Evolutionary conservation across 108 stramenopile genomes (phyloP).

Genomic region (Nitzschia sp.): DNA sequence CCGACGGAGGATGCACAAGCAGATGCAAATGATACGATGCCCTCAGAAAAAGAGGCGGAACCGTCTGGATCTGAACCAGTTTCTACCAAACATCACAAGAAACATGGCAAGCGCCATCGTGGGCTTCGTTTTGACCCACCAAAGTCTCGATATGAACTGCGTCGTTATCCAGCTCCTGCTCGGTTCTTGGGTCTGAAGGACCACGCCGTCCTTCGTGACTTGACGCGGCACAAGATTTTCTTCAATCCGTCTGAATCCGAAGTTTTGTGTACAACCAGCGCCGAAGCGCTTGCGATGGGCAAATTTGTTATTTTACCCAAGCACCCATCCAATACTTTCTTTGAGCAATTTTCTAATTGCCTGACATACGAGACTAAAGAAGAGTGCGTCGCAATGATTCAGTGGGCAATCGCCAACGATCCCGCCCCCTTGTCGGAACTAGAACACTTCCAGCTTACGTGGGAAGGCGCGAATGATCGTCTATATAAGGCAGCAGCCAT

Average conservation of each 20-base stretch:
- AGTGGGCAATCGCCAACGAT: constrained; percentile 66
- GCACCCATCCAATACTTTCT: constrained; percentile 91
- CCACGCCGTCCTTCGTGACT: constrained; percentile 79
- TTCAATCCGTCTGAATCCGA: constrained; percentile 90
- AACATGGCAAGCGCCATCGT: not conserved
- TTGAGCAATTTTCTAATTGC: constrained; percentile 81
- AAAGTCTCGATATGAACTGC: constrained; percentile 66
- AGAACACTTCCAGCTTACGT: constrained; percentile 67
- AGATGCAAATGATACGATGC: not conserved
- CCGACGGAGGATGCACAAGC: too few relatives aligned
- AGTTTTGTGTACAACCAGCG: constrained; percentile 94
- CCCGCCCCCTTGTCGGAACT: constrained; percentile 81
- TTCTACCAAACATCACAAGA: constrained; percentile 3
- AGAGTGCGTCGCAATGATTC: constrained; percentile 72
- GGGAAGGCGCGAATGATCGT: constrained; percentile 95
- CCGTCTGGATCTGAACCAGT: not conserved
- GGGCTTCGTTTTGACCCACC: constrained; percentile 61
- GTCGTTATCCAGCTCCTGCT: constrained; percentile 66
- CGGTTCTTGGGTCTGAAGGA: constrained; percentile 86
- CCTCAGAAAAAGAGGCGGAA: not conserved
- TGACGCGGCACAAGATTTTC: constrained; percentile 82
- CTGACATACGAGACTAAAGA: constrained; percentile 70
- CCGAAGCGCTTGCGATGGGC: constrained; percentile 96
- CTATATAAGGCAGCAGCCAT: constrained; percentile 63
- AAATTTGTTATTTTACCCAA: constrained; percentile 88